These are phyloP conservation scores for Metroxylon sagu DNA, from an alignment of 176 grass and related monocot species.

Conservation along the genomic window DNA sequence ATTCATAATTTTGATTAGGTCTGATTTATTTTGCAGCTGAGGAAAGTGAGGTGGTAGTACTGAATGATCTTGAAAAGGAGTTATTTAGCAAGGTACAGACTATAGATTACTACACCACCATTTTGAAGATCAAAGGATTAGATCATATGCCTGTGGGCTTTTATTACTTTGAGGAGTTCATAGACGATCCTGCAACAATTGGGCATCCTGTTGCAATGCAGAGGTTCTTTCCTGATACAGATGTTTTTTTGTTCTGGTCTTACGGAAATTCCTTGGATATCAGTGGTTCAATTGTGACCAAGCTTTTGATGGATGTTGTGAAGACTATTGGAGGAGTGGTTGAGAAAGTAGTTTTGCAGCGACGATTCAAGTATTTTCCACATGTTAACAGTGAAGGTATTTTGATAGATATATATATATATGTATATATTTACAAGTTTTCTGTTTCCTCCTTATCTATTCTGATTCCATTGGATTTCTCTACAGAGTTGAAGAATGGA, in stretches of 20 bases:
- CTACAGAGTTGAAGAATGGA: constrained; percentile 57
- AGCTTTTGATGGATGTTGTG: constrained; percentile 41
- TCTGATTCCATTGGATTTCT: constrained; percentile 15
- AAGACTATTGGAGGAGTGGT: constrained; percentile 45
- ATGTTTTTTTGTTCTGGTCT: constrained; percentile 74
- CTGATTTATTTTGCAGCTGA: constrained; percentile 19
- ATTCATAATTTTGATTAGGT: background rate
- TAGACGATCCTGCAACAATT: constrained; percentile 58
- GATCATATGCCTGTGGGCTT: constrained; percentile 54
- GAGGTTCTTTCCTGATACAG: constrained; percentile 52
- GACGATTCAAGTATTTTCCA: constrained; percentile 65
- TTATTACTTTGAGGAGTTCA: constrained; percentile 67
- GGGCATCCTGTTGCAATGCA: constrained; percentile 70
- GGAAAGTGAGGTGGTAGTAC: constrained; percentile 53
- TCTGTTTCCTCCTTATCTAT: constrained; percentile 2
- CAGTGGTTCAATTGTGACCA: constrained; percentile 37
- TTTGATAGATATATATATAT: constrained; percentile 1
- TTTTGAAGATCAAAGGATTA: constrained; percentile 57
- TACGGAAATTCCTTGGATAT: constrained; percentile 64
- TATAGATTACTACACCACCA: constrained; percentile 64
- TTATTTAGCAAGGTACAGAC: constrained; percentile 57
- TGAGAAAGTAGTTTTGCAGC: constrained; percentile 54
- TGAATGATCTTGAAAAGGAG: constrained; percentile 57
- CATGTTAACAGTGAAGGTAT: constrained; percentile 62
- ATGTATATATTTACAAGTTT: too few relatives aligned